phyloP scores from a whole-genome alignment of 108 stramenopile genomes.

The Schizochytrium sp. region DNA sequence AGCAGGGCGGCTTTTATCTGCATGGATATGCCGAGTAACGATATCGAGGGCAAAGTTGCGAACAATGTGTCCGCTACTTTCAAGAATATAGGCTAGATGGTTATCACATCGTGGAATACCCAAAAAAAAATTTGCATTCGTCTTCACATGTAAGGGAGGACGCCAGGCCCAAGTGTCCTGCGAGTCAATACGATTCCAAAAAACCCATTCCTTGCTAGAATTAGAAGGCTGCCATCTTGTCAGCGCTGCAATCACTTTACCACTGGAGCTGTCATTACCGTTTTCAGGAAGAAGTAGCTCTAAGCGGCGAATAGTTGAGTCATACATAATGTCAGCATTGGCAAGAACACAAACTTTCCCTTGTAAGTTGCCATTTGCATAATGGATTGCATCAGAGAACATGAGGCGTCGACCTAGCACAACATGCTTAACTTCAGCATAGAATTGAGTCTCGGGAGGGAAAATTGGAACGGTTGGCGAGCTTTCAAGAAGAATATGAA shows the following conservation, averaged over 20 bases:
- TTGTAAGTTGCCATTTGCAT: neutral
- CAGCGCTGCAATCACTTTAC: slow-evolving; percentile 24
- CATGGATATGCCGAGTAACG: neutral
- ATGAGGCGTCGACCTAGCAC: neutral
- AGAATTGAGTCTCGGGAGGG: neutral
- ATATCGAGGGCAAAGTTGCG: slow-evolving; percentile 60
- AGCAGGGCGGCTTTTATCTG: neutral
- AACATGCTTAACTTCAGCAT: neutral
- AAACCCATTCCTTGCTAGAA: neutral
- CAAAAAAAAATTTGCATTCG: slow-evolving; percentile 5
- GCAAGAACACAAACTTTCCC: neutral
- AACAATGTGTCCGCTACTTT: neutral
- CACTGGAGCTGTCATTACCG: neutral
- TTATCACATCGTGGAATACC: slow-evolving; percentile 67
- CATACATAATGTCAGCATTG: slow-evolving; percentile 68
- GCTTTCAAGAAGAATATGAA: neutral
- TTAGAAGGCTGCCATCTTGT: slow-evolving; percentile 47
- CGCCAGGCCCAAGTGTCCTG: slow-evolving; percentile 69
- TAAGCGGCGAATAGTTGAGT: neutral
- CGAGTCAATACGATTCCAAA: slow-evolving; percentile 60
- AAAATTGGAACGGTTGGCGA: neutral
- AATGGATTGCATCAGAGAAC: slow-evolving; percentile 37
- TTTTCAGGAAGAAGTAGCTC: neutral
- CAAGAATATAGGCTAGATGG: slow-evolving; percentile 45
- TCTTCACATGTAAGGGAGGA: slow-evolving; percentile 25